Conservation (phyloP, 2,329 filamentous ascomycete species). For the Calonectria hongkongensis region DNA sequence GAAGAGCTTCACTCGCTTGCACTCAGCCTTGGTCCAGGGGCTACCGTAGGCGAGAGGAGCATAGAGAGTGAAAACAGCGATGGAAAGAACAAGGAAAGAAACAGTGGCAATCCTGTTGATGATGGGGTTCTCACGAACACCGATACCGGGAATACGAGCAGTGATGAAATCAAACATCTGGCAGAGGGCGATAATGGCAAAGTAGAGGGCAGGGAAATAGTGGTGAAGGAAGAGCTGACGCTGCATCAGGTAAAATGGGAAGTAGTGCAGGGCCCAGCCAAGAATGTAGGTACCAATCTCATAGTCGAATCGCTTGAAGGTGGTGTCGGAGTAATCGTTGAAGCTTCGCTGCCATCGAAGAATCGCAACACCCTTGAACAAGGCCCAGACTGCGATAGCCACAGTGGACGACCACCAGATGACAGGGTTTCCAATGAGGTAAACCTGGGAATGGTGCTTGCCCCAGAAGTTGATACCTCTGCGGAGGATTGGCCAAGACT, state of each 20-base stretch:
- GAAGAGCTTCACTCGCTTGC: conserved; percentile 90
- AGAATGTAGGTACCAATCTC: conserved; percentile 93
- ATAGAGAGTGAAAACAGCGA: conserved; percentile 88
- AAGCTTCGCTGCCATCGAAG: conserved; percentile 96
- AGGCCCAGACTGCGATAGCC: conserved; percentile 83
- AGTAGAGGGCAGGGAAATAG: conserved; percentile 98
- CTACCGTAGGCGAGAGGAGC: conserved; percentile 95
- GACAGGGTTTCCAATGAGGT: conserved; percentile 94
- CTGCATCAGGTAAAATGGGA: conserved; percentile 98
- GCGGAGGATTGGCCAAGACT: conserved; percentile 92
- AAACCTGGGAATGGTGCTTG: conserved; percentile 93
- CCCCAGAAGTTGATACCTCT: conserved; percentile 99
- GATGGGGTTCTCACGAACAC: conserved; percentile 78
- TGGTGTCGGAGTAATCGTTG: conserved; percentile 86
- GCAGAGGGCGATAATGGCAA: conserved; percentile 91
- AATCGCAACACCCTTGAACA: conserved; percentile 91
- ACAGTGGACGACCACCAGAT: conserved; percentile 94
- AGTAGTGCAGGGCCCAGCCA: conserved; percentile 98
- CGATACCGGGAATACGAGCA: conserved; percentile 81
- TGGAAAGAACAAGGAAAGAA: conserved; percentile 82
- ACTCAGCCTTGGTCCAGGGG: conserved; percentile 92
- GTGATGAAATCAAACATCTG: conserved; percentile 92
- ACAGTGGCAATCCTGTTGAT: conserved; percentile 85
- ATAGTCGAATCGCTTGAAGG: conserved; percentile 98
- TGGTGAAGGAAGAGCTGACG: conserved; percentile 98